Percentiles rank a stretch among this genome's conserved stretches.
Evolutionary conservation across 2,329 filamentous ascomycete genomes (phyloP).

Genomic region (Daldinia sp.): DNA sequence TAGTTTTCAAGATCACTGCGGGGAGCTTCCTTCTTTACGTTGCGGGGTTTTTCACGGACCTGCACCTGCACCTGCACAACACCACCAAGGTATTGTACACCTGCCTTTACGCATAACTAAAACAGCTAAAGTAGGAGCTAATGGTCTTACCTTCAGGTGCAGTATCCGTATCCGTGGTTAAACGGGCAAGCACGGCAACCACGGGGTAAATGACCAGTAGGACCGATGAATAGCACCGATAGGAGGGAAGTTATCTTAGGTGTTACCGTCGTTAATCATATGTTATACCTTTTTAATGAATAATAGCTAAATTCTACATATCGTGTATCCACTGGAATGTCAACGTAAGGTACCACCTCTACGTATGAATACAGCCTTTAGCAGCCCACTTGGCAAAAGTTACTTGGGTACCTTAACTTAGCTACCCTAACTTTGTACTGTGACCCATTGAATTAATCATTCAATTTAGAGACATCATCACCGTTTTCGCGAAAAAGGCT

Average conservation of each 20-base stretch:
- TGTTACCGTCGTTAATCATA: conserved; percentile 1
- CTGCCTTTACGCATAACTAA: not conserved
- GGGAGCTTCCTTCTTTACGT: conserved; percentile 32
- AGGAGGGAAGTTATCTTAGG: conserved; percentile 3
- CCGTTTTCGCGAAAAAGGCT: not conserved
- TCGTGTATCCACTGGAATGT: not conserved
- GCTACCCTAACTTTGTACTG: not conserved
- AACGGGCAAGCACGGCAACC: conserved; percentile 8
- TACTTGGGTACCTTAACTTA: no score
- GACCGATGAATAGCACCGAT: conserved; percentile 20
- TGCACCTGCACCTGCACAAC: no score
- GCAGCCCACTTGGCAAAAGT: not conserved
- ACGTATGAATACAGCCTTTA: not conserved
- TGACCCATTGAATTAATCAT: conserved; percentile 10
- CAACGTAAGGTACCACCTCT: conserved; percentile 1
- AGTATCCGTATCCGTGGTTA: conserved; percentile 13
- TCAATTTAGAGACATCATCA: conserved; percentile 18
- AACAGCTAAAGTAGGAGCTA: conserved; percentile 11
- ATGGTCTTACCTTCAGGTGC: not conserved
- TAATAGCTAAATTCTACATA: conserved; percentile 21
- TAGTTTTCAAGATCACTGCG: conserved; percentile 26
- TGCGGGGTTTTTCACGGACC: conserved; percentile 33
- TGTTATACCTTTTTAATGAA: conserved; percentile 17
- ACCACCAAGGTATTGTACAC: not conserved
- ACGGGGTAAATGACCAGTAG: conserved; percentile 22